phyloP scores from a whole-genome alignment of 768 basidiomycete species.

The Hygrophorus pudorinus region DNA sequence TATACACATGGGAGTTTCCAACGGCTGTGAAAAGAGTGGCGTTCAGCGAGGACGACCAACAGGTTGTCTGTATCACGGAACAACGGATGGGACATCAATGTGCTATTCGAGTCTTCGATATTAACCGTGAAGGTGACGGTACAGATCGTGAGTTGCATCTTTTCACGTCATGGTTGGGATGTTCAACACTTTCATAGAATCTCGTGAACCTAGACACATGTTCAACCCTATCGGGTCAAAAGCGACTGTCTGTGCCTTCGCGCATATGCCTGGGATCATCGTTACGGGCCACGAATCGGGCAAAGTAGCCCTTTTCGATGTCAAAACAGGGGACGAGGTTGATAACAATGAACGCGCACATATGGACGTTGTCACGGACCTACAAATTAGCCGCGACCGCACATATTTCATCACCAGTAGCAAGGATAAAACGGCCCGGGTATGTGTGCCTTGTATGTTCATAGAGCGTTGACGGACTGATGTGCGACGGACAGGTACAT shows the following conservation, averaged over 20 bases:
- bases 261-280: conserved; percentile 64
- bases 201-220: conserved; percentile 60
- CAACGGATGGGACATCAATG: conserved; percentile 93
- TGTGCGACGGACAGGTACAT: conserved; percentile 47
- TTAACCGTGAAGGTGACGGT: conserved; percentile 78
- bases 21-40: conserved; percentile 95
- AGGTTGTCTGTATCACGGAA: conserved; percentile 90
- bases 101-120: conserved; percentile 81
- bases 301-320: conserved; percentile 87
- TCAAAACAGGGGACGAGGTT: conserved; percentile 77
- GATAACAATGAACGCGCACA: conserved; percentile 82
- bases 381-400: conserved; percentile 83
- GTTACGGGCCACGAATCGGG: conserved; percentile 96
- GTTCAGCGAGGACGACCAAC: conserved; percentile 78
- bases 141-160: conserved; percentile 54
- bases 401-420: conserved; percentile 94
- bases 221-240: conserved; percentile 91
- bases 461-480: conserved; percentile 3
- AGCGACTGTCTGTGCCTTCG: conserved; percentile 94
- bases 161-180: background rate
- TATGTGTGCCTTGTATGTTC: conserved; percentile 25
- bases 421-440: conserved; percentile 94
- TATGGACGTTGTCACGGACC: conserved; percentile 77
- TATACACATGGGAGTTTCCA: conserved; percentile 95
- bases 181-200: conserved; percentile 38